Conservation (phyloP, 2,329 filamentous ascomycete genomes). For the Exserohilum turcica region DNA sequence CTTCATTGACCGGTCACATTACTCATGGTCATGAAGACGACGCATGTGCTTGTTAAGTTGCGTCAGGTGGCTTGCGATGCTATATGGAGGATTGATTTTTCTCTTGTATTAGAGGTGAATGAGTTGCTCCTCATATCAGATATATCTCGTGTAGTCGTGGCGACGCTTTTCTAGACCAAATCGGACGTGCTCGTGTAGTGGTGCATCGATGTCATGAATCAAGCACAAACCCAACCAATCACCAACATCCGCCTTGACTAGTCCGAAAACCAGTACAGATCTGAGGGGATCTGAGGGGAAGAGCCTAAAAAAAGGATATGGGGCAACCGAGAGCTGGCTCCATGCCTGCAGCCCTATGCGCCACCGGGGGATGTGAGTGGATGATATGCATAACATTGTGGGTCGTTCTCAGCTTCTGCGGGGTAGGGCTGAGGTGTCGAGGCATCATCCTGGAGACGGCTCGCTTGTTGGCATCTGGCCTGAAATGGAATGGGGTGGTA, state of each 20-base stretch:
- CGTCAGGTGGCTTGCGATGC: neutral
- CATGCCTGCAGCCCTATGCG: conserved; percentile 23
- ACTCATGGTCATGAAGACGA: neutral
- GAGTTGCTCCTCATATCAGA: neutral
- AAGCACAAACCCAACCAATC: neutral
- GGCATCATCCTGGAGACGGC: neutral
- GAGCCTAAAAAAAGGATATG: conserved; percentile 2
- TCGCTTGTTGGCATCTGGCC: too few species aligned
- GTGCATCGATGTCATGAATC: neutral
- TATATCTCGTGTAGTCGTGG: neutral
- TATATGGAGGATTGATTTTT: too few species aligned
- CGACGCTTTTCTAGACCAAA: neutral
- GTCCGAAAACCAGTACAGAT: too few species aligned
- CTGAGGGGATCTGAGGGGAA: neutral
- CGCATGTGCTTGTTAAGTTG: neutral
- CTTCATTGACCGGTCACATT: too few species aligned
- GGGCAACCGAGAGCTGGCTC: neutral
- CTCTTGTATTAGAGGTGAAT: neutral
- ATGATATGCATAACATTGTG: conserved; percentile 2
- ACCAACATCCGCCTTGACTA: neutral
- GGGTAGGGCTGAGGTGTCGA: conserved; percentile 10
- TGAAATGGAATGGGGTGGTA: neutral
- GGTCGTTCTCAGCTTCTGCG: conserved; percentile 24
- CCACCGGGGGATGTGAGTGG: conserved; percentile 23
- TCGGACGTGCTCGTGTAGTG: neutral